phyloP scores from a whole-genome alignment of 345 rosid genomes.

The Brassica cretica region DNA sequence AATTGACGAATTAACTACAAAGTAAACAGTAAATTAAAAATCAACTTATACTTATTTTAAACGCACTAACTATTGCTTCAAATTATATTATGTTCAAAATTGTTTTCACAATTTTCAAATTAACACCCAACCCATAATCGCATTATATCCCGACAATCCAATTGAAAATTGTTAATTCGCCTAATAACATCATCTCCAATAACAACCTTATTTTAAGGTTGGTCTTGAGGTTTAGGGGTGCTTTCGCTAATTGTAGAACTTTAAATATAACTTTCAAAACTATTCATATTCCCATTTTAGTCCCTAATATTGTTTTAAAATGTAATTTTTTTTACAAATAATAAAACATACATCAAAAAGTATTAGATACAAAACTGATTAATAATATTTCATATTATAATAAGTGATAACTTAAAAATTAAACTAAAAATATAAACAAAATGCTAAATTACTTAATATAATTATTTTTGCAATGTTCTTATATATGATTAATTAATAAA shows the following conservation, averaged over 20 bases:
- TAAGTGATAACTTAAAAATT: background rate
- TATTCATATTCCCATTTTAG: background rate
- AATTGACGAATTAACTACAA: background rate
- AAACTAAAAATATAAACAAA: background rate
- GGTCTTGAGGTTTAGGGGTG: background rate
- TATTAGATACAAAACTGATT: background rate
- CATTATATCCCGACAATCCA: background rate
- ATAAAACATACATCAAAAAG: background rate
- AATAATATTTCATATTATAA: background rate
- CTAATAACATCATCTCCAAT: too few species aligned
- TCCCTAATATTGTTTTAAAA: background rate
- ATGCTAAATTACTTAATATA: background rate
- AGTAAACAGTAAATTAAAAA: background rate
- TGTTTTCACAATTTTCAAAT: background rate
- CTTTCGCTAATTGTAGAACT: background rate
- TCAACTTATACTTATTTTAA: background rate
- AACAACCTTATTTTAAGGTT: background rate
- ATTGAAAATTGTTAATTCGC: too few species aligned
- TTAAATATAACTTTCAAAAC: background rate
- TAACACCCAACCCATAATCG: background rate
- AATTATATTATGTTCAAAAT: background rate
- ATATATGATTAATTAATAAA: background rate
- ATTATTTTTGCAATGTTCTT: background rate
- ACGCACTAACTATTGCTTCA: background rate
- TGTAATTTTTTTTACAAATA: background rate